Conservation (phyloP, 2,329 filamentous ascomycete species). For the Ophiognomonia clavigignenti-juglandacearum region DNA sequence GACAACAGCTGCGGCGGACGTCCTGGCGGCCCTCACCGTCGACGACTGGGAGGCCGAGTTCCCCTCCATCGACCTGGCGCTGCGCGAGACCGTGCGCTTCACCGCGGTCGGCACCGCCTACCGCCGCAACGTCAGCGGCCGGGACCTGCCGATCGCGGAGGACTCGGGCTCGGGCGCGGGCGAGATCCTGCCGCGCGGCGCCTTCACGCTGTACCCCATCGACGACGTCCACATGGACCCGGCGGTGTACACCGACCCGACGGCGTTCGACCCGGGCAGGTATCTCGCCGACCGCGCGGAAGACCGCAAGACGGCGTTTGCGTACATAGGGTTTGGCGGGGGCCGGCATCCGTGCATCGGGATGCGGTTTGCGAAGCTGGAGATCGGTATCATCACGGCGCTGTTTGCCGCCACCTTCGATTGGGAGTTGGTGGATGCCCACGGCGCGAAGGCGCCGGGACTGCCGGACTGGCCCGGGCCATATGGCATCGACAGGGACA, state of each 20-base stretch:
- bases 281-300: constrained; percentile 43
- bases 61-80: constrained; percentile 43
- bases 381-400: constrained; percentile 44
- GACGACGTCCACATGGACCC: constrained; percentile 46
- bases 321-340: constrained; percentile 31
- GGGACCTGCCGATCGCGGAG: constrained; percentile 34
- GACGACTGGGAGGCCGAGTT: constrained; percentile 54
- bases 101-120: constrained; percentile 42
- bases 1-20: constrained; percentile 26
- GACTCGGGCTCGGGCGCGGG: constrained; percentile 28
- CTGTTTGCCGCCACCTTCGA: constrained; percentile 46
- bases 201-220: constrained; percentile 40
- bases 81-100: constrained; percentile 50
- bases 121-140: constrained; percentile 44
- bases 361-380: constrained; percentile 45
- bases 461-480: too few relatives aligned
- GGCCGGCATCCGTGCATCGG: constrained; percentile 30
- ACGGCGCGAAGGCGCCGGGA: too few relatives aligned
- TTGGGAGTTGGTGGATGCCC: constrained; percentile 35
- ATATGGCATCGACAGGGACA: too few relatives aligned
- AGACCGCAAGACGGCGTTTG: constrained; percentile 29
- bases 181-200: constrained; percentile 44
- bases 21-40: constrained; percentile 39
- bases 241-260: constrained; percentile 41
- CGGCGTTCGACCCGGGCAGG: constrained; percentile 44